Evolutionary conservation across 1,284 basidiomycete species (phyloP), one percentile per base, ranked within the genome.

Genomic region (Ceratobasidium sp.): DNA sequence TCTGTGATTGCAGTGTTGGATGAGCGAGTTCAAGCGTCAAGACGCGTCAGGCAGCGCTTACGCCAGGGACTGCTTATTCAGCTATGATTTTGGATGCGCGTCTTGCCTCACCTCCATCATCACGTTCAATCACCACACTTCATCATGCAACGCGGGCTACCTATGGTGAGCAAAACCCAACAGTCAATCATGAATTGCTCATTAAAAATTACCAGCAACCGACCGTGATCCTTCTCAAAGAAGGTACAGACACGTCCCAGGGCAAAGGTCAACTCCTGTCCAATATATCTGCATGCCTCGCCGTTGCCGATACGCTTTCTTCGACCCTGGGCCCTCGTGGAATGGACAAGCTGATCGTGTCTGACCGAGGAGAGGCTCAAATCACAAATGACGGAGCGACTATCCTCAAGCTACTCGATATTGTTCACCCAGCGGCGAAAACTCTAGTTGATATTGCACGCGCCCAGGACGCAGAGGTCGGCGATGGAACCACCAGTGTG

Each of bases 381-480:
- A 99, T 99, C 80, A 98, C 96, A 32, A 97, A 98, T 82, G 97
- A 98, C 88, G 97, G 97, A 72, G 97, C 97, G 54, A 98, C 97
- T 70, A 98, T 99, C 79, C 86, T 99, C 79, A 98, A 98, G 82
- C 87, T 99, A 58, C 88, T 99, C 74, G 97, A 98, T 78, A 98
- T 99, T 80, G 92, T 99, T 8, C 97, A 99, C 82, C 97, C 97
- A 57, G 97, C 97, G 59, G 97, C 97, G 38, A 90, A 95, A 79
- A 98, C 96, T 28, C 86, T 99, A 64, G 97, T 98, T 66, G 97
- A 99, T 80, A 98, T 98, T 80, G 97, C 96, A 50, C 90, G 97
- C 49, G 97, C 97, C 7, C 97, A 99, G 82, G 97, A 99, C 81
- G 96, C 97, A 21, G 97, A 99, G 82, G 95, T 99, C 59, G 97